phyloP scores from a whole-genome alignment of 371 early-diverging fungal genomes.

The Caulochytrium protostelioides region DNA sequence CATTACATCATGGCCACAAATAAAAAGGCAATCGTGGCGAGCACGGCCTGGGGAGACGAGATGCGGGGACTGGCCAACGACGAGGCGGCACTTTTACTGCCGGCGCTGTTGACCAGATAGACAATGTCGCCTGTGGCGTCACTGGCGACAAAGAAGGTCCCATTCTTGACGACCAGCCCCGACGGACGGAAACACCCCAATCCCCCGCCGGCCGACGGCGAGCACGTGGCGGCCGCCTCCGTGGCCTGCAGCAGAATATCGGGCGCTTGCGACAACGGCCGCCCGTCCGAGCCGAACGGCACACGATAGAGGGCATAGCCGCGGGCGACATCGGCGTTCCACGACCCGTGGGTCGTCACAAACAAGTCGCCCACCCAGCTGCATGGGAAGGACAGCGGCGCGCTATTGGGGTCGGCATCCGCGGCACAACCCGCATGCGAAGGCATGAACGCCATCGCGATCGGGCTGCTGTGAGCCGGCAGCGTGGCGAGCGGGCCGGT shows the following conservation, averaged over 20 bases:
- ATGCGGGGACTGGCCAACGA: too few species aligned
- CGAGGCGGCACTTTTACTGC: too few species aligned
- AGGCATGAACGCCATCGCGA: conserved; percentile 7
- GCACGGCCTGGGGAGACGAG: too few species aligned
- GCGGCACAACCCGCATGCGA: conserved; percentile 1
- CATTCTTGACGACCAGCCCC: conserved; percentile 5
- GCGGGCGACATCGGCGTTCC: conserved; percentile 12
- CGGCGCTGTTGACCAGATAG: too few species aligned
- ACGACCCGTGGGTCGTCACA: conserved; percentile 14
- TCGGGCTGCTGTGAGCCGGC: conserved; percentile 12
- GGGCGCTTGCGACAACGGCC: conserved; percentile 1
- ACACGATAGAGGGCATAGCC: conserved; percentile 12
- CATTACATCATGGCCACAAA: too few species aligned
- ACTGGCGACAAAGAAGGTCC: conserved; percentile 5
- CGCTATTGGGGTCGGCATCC: background rate
- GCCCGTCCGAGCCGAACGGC: conserved; percentile 3
- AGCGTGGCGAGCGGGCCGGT: conserved; percentile 6
- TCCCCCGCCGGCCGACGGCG: too few species aligned
- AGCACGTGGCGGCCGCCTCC: background rate
- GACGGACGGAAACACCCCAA: conserved; percentile 9
- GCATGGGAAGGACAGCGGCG: conserved; percentile 6
- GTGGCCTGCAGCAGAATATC: conserved; percentile 2
- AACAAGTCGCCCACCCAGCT: conserved; percentile 3
- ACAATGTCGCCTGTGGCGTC: conserved; percentile 11
- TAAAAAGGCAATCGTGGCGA: too few species aligned